Evolutionary conservation across 805 yeast genomes (phyloP), one percentile per base, ranked within the genome.

Genomic region (Zygotorulaspora chibaensis): DNA sequence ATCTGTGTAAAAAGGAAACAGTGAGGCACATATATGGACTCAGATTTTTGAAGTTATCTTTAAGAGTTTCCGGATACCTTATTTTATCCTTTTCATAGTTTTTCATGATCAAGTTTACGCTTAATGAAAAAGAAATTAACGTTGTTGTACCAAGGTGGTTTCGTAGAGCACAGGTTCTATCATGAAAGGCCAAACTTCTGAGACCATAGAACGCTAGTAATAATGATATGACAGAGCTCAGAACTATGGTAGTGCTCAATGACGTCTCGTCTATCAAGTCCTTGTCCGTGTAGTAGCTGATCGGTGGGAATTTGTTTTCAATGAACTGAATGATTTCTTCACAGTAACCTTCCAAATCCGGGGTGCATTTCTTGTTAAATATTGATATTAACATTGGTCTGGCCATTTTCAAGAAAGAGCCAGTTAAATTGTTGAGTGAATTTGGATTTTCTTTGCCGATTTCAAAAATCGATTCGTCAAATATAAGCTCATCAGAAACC

Each of bases 11-110:
- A 18, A 46, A 17, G 3, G 53, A 38, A 6, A 50, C 20, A 15
- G 47, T 41, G 8, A 45, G 28, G 8, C 46, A 37, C 9, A 56
- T 17, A 37, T 50, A 53, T 13, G 66, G 66, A 0, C 65, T 36
- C 3, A 57, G 11, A n/a, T 17, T 15, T 5, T 38, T 36, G 13
- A 29, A 28, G 9, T 42, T 42, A 1, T 29, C 30, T 2, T 42
- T 35, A 2, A 53, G 12, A 9, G 46, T 30, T n/a, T 54, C 48
- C 8, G 62, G 53, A 38, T 47, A 53, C 9, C 44, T 30, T 36
- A 38, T 20, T 34, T 50, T 45, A 35, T 61, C 66, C 11, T 51
- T 13, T 23, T 44, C 41, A 33, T 37, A 51, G 16, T 53, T 43
- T 11, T 43, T 30, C 8, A 35, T 27, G 0, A 47, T 46, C 2